phyloP scores from a whole-genome alignment of 179 eudicot species.

The Heliamphora pulchella region DNA sequence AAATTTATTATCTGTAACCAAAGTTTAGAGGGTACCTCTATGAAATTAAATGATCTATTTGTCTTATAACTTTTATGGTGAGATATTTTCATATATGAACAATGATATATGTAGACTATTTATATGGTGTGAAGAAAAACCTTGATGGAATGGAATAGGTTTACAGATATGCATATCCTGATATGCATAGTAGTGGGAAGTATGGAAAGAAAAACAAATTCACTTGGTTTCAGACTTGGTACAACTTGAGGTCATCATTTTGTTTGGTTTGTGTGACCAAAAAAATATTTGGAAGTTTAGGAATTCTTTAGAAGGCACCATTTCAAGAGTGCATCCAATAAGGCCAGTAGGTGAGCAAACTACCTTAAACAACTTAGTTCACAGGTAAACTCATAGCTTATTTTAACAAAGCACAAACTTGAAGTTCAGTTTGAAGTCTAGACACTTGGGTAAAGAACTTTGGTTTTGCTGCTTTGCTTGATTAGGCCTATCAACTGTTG shows the following conservation, averaged over 20 bases:
- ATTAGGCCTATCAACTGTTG: too few species aligned
- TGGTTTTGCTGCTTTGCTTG: too few species aligned
- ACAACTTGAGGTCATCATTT: not conserved
- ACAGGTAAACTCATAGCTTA: not conserved
- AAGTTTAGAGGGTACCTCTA: not conserved
- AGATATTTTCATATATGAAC: too few species aligned
- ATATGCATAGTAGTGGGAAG: too few species aligned
- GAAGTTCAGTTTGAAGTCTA: not conserved
- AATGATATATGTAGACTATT: too few species aligned
- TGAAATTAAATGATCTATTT: not conserved
- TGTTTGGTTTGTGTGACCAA: not conserved
- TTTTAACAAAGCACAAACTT: not conserved
- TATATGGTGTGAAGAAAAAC: too few species aligned
- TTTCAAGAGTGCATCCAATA: not conserved
- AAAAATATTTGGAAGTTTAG: not conserved
- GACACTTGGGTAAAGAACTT: too few species aligned
- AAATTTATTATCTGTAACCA: not conserved
- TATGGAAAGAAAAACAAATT: too few species aligned
- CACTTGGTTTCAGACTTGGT: not conserved
- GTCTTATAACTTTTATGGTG: too few species aligned
- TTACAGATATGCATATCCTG: too few species aligned
- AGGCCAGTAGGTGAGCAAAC: not conserved
- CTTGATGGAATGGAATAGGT: not conserved
- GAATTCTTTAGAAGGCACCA: not conserved
- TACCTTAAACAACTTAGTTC: not conserved